Evolutionary conservation across 257 asterid genomes (phyloP).

Genomic region (Plectranthus barbatus): DNA sequence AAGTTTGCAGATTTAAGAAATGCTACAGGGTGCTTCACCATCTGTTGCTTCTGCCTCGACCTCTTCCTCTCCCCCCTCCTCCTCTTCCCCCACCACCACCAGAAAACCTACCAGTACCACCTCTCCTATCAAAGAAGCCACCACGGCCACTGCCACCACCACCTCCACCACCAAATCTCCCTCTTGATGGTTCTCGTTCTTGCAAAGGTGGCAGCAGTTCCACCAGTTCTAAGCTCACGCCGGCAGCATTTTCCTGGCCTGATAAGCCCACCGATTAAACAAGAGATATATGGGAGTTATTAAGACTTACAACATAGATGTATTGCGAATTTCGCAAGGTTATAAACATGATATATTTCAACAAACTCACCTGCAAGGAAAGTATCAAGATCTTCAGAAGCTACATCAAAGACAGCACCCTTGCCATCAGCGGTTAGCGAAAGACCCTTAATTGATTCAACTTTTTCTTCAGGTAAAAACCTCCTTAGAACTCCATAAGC

Average conservation of each 20-base stretch:
- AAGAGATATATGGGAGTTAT: neutral
- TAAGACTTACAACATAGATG: neutral
- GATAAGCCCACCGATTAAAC: neutral
- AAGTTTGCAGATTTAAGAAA: neutral
- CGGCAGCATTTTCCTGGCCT: constrained; percentile 61
- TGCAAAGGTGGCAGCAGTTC: constrained; percentile 55
- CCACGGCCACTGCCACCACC: constrained; percentile 63
- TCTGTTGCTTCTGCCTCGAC: constrained; percentile 29
- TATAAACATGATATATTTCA: neutral
- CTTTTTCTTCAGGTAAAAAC: constrained; percentile 84
- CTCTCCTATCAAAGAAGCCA: constrained; percentile 36
- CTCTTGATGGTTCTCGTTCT: constrained; percentile 52
- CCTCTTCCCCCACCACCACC: constrained; percentile 25
- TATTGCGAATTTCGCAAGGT: neutral
- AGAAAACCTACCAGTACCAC: constrained; percentile 32
- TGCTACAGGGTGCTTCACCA: constrained; percentile 38
- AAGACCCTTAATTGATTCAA: constrained; percentile 81
- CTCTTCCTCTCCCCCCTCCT: constrained; percentile 34
- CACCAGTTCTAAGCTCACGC: constrained; percentile 59
- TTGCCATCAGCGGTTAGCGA: constrained; percentile 84
- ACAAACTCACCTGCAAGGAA: constrained; percentile 56
- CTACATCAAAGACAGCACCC: constrained; percentile 89
- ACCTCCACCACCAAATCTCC: constrained; percentile 50
- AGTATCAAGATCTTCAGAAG: constrained; percentile 50
- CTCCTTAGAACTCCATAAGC: constrained; percentile 62